Evolutionary conservation across 768 basidiomycete genomes (phyloP), one percentile per base, ranked within the genome.

Genomic region (Amanita exitialis): DNA sequence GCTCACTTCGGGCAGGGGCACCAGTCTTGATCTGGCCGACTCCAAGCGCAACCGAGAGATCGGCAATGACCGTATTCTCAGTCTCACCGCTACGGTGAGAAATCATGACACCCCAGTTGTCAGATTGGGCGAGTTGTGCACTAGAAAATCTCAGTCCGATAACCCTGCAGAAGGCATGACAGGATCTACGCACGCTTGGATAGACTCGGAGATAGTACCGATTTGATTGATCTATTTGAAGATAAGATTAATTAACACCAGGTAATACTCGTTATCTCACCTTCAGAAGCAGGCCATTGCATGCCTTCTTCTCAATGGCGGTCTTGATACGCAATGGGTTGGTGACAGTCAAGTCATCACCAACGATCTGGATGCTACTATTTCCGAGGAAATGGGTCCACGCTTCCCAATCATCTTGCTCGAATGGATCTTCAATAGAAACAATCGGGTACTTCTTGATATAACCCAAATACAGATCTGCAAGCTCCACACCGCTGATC

Each of bases 401-500:
- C 37, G 93, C 91, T 66, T 91, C 92, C 91, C 92, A 97, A 74
- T 99, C 96, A 66, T 99, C 96, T 75, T 99, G 94, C 70, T 98
- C 95, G 72, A 99, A 99, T 67, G 96, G 95, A 69, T 99, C 96
- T 73, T 95, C 93, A 59, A 94, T 79, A 28, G 91, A 93, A 52
- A 90, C 80, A 58, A 97, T 98, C 54, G 94, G 93, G 77, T 98
- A 97, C 72, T 94, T 86, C 71, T 90, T 77, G 65, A 87, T 71
- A 66, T 90, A 90, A 60, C 74, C 62, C 58, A 92, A 67, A 78
- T 98, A 99, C 61, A 94, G 74, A 47, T 93, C 88, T 20, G 92
- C 95, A 62, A 99, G 91, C 73, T 98, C 80, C 47, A 75, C 72
- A 57, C 95, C 96, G 34, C 88, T 75, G 71, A 97, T 86, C 91